Evolutionary conservation across 345 rosid species (phyloP).

Genomic region (Punica granatum): DNA sequence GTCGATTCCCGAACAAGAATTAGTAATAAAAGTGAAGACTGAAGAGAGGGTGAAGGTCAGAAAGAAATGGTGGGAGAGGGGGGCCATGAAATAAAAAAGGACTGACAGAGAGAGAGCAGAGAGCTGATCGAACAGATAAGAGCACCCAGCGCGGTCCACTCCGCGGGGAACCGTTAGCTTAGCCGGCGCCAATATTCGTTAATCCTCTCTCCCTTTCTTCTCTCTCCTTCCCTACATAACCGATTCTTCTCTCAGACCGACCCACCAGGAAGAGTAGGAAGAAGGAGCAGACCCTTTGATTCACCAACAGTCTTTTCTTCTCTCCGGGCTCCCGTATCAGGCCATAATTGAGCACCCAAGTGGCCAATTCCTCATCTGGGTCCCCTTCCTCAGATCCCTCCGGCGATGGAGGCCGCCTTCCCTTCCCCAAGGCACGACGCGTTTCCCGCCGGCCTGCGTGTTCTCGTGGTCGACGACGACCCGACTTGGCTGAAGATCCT

Average conservation of each 20-base stretch:
- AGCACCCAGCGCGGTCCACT: no score
- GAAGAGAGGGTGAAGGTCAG: no score
- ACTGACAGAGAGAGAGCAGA: no score
- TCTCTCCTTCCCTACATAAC: neutral
- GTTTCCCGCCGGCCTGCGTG: constrained; percentile 84
- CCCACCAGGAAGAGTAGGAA: neutral
- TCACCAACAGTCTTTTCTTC: no score
- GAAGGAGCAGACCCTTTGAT: neutral
- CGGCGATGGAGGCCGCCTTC: constrained; percentile 59
- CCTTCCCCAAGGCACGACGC: constrained; percentile 48
- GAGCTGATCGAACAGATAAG: no score
- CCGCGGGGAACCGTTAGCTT: constrained; percentile 35
- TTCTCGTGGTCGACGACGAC: constrained; percentile 95
- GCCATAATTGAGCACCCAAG: neutral
- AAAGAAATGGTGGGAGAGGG: neutral
- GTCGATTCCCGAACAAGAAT: no score
- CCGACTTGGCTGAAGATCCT: constrained; percentile 96
- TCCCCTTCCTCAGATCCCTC: neutral
- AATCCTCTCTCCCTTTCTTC: constrained; percentile 2
- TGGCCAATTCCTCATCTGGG: neutral
- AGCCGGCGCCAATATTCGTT: constrained; percentile 56
- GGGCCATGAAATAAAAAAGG: constrained; percentile 5
- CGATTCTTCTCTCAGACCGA: neutral
- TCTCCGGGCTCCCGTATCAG: neutral
- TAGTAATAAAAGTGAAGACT: neutral